Base-by-base conservation (phyloP, 2,329 filamentous ascomycete genomes). In the Fusarium chaquense region DNA sequence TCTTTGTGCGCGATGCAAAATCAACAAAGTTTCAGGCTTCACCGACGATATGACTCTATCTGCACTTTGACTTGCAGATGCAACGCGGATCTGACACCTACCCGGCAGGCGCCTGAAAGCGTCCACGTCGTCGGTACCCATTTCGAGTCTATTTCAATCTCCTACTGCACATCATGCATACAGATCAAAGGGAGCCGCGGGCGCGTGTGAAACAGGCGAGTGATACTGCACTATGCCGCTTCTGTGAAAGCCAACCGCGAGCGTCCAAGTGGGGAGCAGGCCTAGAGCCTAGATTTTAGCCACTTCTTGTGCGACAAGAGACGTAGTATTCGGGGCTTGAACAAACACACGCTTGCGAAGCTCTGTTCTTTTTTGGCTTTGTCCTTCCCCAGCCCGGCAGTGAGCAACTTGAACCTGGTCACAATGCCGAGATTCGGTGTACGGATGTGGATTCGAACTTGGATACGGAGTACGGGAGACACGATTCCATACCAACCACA, bases 111-210 rank as follows among this genome's bases (percentile, higher is more conserved):
- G 69, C 65, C 58, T 73, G 55, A 60, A 57, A 64, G 71, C 51
- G 71, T 70, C 73, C 73, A 75, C 67, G 73, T 75, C 70, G 73
- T 75, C 73, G 73, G 73, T 72, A 75, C 64, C 62, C 49, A 51
- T 64, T 67, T 60, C 51, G 62, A 73, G 62, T 55, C 65, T 71
- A 72, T 67, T 71, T 71, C 61, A 70, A 73, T 62, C 62, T 53
- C 64, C 66, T 66, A 69, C 73, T 75, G 73, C 73, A 75, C 71
- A 75, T 74, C 73, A 75, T 75, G 73, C 73, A 73, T 75, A 75
- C 73, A 74, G 69, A 66, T 67, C 45, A 62, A 58, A 69, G 58
- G 52, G 63, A 69, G 63, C 63, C 61, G 65, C 71, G 72, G 35
- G 63, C 62, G 72, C 63, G 61, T 64, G 62, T 66, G 41, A 70